Evolutionary conservation across 306 rosid genomes (phyloP).

Genomic region (Inga laurina): DNA sequence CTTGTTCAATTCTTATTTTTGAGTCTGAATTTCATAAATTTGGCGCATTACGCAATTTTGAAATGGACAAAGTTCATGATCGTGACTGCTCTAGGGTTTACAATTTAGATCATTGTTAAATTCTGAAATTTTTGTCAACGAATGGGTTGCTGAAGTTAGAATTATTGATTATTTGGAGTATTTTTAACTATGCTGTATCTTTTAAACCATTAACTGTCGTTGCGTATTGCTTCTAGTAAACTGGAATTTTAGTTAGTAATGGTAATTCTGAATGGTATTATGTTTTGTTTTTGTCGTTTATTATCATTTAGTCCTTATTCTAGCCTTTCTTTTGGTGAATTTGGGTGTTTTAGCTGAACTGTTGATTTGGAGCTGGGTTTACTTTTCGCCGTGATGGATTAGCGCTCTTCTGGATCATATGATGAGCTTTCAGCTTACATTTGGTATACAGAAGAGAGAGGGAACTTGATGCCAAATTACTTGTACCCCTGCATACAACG

Average conservation of each 20-base stretch:
- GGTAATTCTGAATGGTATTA: neutral
- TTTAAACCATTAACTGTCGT: neutral
- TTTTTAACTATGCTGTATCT: neutral
- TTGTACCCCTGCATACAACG: neutral
- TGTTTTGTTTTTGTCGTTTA: neutral
- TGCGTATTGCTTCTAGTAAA: neutral
- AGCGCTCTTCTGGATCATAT: neutral
- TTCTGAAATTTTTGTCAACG: neutral
- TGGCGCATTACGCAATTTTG: neutral
- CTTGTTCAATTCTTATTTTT: neutral
- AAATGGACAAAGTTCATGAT: neutral
- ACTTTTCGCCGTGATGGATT: neutral
- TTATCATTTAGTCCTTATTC: neutral
- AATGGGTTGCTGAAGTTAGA: conserved; percentile 9
- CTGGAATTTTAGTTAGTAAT: neutral
- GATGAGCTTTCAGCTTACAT: neutral
- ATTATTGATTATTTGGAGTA: conserved; percentile 14
- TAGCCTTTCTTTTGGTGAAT: neutral
- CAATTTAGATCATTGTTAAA: conserved; percentile 19
- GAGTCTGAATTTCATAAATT: conserved; percentile 16
- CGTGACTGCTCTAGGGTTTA: conserved; percentile 40
- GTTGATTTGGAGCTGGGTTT: neutral
- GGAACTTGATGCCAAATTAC: neutral
- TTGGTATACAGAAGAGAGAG: neutral
- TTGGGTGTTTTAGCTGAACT: neutral